Evolutionary conservation across 1,284 basidiomycete species (phyloP), one percentile per base, ranked within the genome.

Genomic region (Pseudozyma tsukubaensis): DNA sequence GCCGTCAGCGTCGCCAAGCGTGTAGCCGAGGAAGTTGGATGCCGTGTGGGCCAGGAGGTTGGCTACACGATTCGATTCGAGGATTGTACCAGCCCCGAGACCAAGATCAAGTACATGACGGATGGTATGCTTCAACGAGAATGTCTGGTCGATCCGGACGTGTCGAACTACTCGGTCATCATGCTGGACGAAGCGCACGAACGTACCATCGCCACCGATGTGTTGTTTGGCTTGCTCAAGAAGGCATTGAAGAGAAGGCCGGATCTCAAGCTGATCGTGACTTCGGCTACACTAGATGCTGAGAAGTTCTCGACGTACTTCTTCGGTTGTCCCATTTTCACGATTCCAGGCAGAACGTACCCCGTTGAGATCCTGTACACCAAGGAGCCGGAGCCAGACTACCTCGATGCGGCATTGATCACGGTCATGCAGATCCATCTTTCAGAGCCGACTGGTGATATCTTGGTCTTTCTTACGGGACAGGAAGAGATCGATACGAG

Each of bases 151-250:
- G 97, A 99, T 83, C 95, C 96, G 6, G 91, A 97, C 76, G 91
- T 94, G 83, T 92, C 90, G 58, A 89, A 90, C 50, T 99, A 99
- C 85, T 94, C 93, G 9, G 94, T 98, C 55, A 89, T 99, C 85
- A 98, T 99, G 92, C 88, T 99, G 80, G 96, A 99, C 85, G 96
- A 99, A 86, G 96, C 97, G 13, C 96, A 99, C 86, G 97, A 99
- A 85, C 90, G 96, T 52, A 98, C 96, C 0, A 97, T 99, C 76
- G 91, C 94, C 4, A 99, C 96, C 11, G 97, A 99, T 86, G 95
- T 99, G 16, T 86, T 99, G 50, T 98, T 99, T 81, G 96, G 97
- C 76, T 88, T 99, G 19, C 85, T 99, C 76, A 99, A 98, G 86
- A 97, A 98, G 89, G 92, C 96, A 34, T 91, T 97, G 79, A 95